Evolutionary conservation across 306 rosid species (phyloP), one percentile per base, ranked within the genome.

Genomic region (Citrullus amarus): DNA sequence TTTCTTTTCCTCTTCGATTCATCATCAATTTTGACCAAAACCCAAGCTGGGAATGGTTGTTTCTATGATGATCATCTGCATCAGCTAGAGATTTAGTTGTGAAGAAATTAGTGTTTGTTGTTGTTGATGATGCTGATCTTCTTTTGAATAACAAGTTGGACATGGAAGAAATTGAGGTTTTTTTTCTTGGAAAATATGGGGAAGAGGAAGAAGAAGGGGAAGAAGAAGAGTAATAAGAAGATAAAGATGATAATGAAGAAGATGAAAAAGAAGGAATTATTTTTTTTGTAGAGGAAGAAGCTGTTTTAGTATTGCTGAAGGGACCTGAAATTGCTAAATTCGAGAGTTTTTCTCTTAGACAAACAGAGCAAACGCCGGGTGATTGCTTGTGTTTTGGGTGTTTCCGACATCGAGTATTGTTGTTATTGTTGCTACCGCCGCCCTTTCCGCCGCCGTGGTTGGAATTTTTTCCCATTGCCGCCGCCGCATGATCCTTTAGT

Each of bases 351-450:
- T 92, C 87, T 9, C 34, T 78, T 77, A 95, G 82, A 73, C 98
- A 95, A 68, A 95, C 71, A 8, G 97, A 87, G 84, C 98, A 95
- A 0, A 95, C 97, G 0, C 99, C 99, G 0, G 97, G 93, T 0
- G 97, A 80, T 77, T 95, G 99, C 17, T 67, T 73, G 79, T 95
- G 97, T 59, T 90, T 92, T 0, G 93, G 95, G 84, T 95, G 98
- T 81, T 87, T 90, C 87, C 84, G 90, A 88, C 97, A 95, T 0
- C 7, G 62, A 32, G 7, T 14, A 44, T 44, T 12, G 54, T 16
- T 8, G 54, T 16, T 8, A 28, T 8, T 44, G 10, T 44, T 12
- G 57, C 10, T 1, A 3, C 12, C 44, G 46, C 13, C 46, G 43
- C 18, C 38, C 0, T 6, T 28, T 5, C 73, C 12, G 20, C 54